Evolutionary conservation across 2,329 filamentous ascomycete genomes (phyloP).

Genomic region (Diaporthe velutina): DNA sequence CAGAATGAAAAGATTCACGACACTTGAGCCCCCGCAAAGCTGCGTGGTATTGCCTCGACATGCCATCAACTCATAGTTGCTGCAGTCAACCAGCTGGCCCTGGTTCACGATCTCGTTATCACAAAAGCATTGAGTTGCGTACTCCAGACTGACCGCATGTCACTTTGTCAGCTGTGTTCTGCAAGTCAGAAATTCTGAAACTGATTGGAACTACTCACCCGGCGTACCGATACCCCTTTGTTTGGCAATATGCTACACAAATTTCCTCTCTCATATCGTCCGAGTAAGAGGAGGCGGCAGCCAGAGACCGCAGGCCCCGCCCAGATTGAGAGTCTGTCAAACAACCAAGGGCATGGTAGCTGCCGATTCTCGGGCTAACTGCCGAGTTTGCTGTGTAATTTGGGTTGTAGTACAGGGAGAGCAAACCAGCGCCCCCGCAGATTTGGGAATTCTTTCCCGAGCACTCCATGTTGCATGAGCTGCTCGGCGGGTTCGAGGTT

Average conservation of each 20-base stretch:
- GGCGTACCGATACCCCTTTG: background rate
- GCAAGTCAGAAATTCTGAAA: background rate
- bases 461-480: conserved; percentile 41
- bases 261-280: background rate
- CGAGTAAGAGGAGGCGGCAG: background rate
- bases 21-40: background rate
- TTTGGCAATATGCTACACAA: background rate
- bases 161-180: background rate
- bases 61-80: conserved; percentile 11
- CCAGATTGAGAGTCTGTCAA: background rate
- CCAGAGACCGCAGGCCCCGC: conserved; percentile 1
- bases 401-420: conserved; percentile 39
- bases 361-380: background rate
- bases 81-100: conserved; percentile 3
- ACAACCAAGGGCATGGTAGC: background rate
- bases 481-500: conserved; percentile 20
- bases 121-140: conserved; percentile 11
- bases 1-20: conserved; percentile 7
- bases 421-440: conserved; percentile 40
- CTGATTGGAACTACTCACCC: background rate
- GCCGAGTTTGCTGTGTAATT: conserved; percentile 24
- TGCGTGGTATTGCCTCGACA: background rate
- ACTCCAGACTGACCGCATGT: background rate
- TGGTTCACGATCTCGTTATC: background rate
- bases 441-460: conserved; percentile 39